Evolutionary conservation across 805 yeast species (phyloP).

Genomic region (Candida wancherniae): DNA sequence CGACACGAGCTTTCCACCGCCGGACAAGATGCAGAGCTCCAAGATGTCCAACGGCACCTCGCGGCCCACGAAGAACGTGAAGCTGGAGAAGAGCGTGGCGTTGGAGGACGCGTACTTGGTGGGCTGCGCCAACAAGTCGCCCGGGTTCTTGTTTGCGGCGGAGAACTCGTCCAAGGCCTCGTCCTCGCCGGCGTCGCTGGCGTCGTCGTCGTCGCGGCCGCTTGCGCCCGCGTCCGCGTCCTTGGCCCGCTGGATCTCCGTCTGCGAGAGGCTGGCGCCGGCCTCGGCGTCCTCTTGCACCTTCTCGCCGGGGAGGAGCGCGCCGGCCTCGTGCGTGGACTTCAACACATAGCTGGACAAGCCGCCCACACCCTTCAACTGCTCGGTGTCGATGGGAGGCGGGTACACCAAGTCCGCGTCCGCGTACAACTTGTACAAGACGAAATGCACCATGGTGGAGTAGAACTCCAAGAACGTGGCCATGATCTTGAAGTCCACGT

Average conservation of each 20-base stretch:
- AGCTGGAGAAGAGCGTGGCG: slow-evolving; percentile 64
- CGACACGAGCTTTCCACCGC: slow-evolving; percentile 81
- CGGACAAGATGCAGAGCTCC: slow-evolving; percentile 79
- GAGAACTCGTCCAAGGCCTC: slow-evolving; percentile 67
- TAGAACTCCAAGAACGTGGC: slow-evolving; percentile 93
- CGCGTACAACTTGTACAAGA: slow-evolving; percentile 75
- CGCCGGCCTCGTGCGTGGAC: slow-evolving; percentile 33
- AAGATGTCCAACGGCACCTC: slow-evolving; percentile 91
- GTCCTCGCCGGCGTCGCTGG: slow-evolving; percentile 26
- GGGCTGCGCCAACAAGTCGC: slow-evolving; percentile 73
- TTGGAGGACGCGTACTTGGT: slow-evolving; percentile 47
- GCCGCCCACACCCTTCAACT: slow-evolving; percentile 86
- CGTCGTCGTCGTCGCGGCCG: slow-evolving; percentile 36
- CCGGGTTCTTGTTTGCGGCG: slow-evolving; percentile 51
- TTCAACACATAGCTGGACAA: slow-evolving; percentile 78
- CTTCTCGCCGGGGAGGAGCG: slow-evolving; percentile 34
- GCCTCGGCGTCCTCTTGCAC: slow-evolving; percentile 19
- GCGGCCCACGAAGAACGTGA: slow-evolving; percentile 85
- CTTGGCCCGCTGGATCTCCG: slow-evolving; percentile 47
- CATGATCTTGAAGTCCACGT: slow-evolving; percentile 95
- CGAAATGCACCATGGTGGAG: slow-evolving; percentile 86
- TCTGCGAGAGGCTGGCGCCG: slow-evolving; percentile 35
- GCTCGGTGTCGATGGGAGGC: slow-evolving; percentile 70
- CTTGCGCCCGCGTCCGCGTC: slow-evolving; percentile 39
- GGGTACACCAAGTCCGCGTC: slow-evolving; percentile 88